A percentile compares a stretch with the other conserved stretches of the same genome.
These are phyloP conservation scores for Bipolaris victoriae DNA, from an alignment of 2,329 filamentous ascomycete genomes.

Conservation along the genomic window DNA sequence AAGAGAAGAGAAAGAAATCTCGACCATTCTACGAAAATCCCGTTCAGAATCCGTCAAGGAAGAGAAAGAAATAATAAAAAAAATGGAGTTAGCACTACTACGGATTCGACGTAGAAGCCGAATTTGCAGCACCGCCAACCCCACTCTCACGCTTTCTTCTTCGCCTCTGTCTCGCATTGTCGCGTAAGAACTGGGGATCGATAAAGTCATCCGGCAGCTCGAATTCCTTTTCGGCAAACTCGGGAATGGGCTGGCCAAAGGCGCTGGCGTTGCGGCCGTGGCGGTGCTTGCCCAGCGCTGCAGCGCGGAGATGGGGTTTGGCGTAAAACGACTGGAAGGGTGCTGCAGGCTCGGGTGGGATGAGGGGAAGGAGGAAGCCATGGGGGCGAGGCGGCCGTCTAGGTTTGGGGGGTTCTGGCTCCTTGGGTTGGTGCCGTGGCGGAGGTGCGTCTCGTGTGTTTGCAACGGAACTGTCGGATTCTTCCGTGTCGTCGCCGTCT, in stretches of 20 bases:
- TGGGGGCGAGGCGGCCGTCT: slow-evolving; percentile 42
- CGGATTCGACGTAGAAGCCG: neutral
- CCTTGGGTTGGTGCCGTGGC: slow-evolving; percentile 51
- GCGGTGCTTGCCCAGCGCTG: slow-evolving; percentile 74
- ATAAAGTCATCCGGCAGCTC: slow-evolving; percentile 70
- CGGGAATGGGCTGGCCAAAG: slow-evolving; percentile 82
- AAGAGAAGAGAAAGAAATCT: neutral
- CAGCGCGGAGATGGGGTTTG: slow-evolving; percentile 79
- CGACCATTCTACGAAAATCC: too few species aligned
- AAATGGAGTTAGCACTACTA: neutral
- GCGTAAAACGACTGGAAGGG: slow-evolving; percentile 88
- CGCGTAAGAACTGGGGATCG: slow-evolving; percentile 57
- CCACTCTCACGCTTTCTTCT: slow-evolving; percentile 62
- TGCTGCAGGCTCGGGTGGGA: slow-evolving; percentile 51
- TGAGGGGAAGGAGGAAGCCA: slow-evolving; percentile 37
- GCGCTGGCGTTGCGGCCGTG: slow-evolving; percentile 74
- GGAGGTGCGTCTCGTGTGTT: slow-evolving; percentile 15
- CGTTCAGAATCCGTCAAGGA: neutral
- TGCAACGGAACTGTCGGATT: slow-evolving; percentile 36
- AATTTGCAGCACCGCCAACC: neutral
- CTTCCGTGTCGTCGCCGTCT: slow-evolving; percentile 47
- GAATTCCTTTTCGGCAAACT: slow-evolving; percentile 74
- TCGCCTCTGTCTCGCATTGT: slow-evolving; percentile 68
- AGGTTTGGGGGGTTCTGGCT: slow-evolving; percentile 46
- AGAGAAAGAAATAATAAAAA: neutral